phyloP scores from a whole-genome alignment of 2,329 filamentous ascomycete species.

The Claviceps humidiphila region DNA sequence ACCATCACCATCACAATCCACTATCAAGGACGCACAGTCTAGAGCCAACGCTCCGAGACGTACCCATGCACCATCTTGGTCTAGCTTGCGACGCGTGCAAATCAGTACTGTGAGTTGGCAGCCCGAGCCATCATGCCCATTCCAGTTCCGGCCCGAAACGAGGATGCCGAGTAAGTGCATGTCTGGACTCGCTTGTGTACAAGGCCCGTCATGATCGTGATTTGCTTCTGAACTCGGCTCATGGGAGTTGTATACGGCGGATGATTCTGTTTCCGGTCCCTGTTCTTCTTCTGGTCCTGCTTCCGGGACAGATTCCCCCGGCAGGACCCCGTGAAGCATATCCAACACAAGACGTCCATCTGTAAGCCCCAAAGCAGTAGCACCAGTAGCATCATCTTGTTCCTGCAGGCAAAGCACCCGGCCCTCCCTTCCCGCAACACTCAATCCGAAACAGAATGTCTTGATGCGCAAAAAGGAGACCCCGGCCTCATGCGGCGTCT shows the following conservation, averaged over 20 bases:
- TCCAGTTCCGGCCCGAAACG: conserved; percentile 20
- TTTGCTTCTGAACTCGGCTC: neutral
- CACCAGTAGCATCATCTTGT: neutral
- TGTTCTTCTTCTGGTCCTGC: no score
- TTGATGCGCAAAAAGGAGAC: conserved; percentile 21
- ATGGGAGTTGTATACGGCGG: neutral
- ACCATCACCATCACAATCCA: conserved; percentile 10
- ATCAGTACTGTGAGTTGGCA: conserved; percentile 17
- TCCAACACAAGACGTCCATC: conserved; percentile 9
- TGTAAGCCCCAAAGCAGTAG: conserved; percentile 11
- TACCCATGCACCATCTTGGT: conserved; percentile 15
- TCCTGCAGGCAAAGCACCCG: conserved; percentile 1
- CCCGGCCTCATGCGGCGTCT: conserved; percentile 9
- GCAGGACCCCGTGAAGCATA: conserved; percentile 11
- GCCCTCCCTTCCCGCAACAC: conserved; percentile 5
- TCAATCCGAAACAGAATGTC: conserved; percentile 21
- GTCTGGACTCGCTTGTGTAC: neutral
- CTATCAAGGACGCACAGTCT: conserved; percentile 13
- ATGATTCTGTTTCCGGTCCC: no score
- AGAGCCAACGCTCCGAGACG: conserved; percentile 19
- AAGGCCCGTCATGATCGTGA: neutral
- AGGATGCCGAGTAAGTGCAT: conserved; percentile 11
- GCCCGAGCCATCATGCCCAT: conserved; percentile 5
- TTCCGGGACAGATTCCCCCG: neutral
- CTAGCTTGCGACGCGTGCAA: conserved; percentile 16